phyloP scores from a whole-genome alignment of 2,329 filamentous ascomycete genomes.

The Dactylellina haptotyla region DNA sequence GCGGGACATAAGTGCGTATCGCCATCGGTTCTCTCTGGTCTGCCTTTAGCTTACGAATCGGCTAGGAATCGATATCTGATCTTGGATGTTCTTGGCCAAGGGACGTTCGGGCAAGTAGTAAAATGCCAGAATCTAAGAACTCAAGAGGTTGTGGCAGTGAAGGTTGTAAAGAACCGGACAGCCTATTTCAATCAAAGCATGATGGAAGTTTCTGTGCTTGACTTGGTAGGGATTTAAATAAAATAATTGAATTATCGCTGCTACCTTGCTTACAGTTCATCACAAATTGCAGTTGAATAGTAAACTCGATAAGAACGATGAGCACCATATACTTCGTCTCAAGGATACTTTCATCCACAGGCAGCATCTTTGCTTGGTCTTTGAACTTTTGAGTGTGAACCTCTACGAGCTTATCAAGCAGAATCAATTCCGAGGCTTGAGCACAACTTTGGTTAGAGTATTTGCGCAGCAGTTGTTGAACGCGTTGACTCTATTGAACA shows the following conservation, averaged over 20 bases:
- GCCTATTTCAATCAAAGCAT: slow-evolving; percentile 99
- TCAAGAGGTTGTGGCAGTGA: slow-evolving; percentile 97
- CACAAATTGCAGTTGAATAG: slow-evolving; percentile 81
- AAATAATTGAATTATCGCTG: not conserved
- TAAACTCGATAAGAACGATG: slow-evolving; percentile 98
- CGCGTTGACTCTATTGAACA: slow-evolving; percentile 89
- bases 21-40: not conserved
- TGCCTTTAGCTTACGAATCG: not conserved
- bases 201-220: slow-evolving; percentile 99
- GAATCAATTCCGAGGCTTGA: slow-evolving; percentile 96
- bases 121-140: slow-evolving; percentile 99
- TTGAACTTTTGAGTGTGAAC: slow-evolving; percentile 96
- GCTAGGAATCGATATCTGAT: slow-evolving; percentile 65
- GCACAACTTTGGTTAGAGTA: slow-evolving; percentile 94
- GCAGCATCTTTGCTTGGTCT: slow-evolving; percentile 95
- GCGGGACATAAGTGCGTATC: slow-evolving; percentile 87
- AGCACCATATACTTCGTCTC: slow-evolving; percentile 90
- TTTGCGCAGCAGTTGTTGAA: slow-evolving; percentile 97
- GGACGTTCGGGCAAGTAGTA: slow-evolving; percentile 97
- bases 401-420: slow-evolving; percentile 99
- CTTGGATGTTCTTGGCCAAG: slow-evolving; percentile 93
- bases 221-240: slow-evolving; percentile 73
- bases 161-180: slow-evolving; percentile 98
- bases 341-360: slow-evolving; percentile 99
- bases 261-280: not conserved